Base-by-base conservation (phyloP, 305 asterid species). In the Coffea humblotiana region DNA sequence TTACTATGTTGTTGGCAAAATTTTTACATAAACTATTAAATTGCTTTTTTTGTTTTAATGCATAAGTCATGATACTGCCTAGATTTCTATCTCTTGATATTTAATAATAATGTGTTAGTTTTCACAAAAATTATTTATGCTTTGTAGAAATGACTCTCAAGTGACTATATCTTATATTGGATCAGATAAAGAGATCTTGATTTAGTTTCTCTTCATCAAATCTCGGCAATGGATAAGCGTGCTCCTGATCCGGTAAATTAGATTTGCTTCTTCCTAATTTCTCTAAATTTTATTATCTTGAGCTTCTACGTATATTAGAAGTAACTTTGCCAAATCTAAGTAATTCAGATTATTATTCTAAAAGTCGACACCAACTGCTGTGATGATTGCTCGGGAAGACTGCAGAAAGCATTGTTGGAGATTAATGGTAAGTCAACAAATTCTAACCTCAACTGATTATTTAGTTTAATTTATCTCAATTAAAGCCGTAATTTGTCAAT, bases 301-400 rank as follows among this genome's bases (percentile, higher is more conserved):
- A 8, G 13, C 13, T 48, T 48, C 13, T 48, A 48, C 8, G 6
- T 52, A 15, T 52, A 18, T 52, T 52, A 52, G 11, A 2, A 23
- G 29, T 19, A 40, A 56, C 12, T n/a, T 19, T 40, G 18, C 21
- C 15, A 14, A 56, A 68, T 37, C 23, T 1, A 49, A 29, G 9
- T 78, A 4, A 13, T 54, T 60, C 76, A 78, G 81, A 29, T 78
- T 56, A 78, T 43, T 5, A 48, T 78, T 70, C 37, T 78, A 16
- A 60, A n/a, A 70, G 40, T 78, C 45, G 51, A 78, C 18, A 18
- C 16, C 71, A 12, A 32, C 6, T 37, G 29, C 25, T 64, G 29
- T 8, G 37, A 56, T 43, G 76, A 78, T 37, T 70, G 71, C 51
- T 52, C 61, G 0, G 47, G 13, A 7, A 15, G 8, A 14, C 8